Conservation (phyloP, 129 eudicot species). For the Chrysanthemum makinoi region DNA sequence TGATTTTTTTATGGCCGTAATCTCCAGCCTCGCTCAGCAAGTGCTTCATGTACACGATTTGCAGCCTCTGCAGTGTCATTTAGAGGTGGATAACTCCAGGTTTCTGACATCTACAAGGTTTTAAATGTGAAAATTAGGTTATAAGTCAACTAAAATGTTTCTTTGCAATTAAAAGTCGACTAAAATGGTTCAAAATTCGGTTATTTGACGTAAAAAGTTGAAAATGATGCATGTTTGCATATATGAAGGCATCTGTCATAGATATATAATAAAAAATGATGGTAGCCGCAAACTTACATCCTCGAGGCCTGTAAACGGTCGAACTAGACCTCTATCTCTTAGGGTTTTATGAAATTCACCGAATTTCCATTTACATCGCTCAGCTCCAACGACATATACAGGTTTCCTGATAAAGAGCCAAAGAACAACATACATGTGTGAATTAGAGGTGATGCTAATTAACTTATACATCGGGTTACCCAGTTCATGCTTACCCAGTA, state of each 20-base stretch:
- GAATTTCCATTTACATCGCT: slow-evolving; percentile 89
- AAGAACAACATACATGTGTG: neutral
- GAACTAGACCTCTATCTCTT: slow-evolving; percentile 74
- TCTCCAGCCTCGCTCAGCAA: slow-evolving; percentile 92
- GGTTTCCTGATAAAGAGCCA: slow-evolving; percentile 63
- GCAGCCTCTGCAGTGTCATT: slow-evolving; percentile 95
- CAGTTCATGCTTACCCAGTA: slow-evolving; percentile 65
- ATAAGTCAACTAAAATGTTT: neutral
- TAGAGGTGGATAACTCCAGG: slow-evolving; percentile 96
- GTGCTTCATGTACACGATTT: slow-evolving; percentile 71
- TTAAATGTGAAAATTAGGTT: neutral
- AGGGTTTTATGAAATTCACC: slow-evolving; percentile 75
- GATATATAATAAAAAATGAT: neutral
- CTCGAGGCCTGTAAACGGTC: slow-evolving; percentile 91
- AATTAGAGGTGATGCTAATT: neutral
- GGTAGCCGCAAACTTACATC: slow-evolving; percentile 72
- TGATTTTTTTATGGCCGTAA: slow-evolving; percentile 49
- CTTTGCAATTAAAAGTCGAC: neutral
- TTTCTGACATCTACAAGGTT: slow-evolving; percentile 68
- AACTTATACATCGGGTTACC: neutral
- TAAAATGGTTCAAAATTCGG: slow-evolving; percentile 9
- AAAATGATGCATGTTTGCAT: slow-evolving; percentile 1
- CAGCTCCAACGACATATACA: slow-evolving; percentile 88
- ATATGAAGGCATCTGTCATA: neutral
- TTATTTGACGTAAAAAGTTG: neutral